Evolutionary conservation across 139 green algal genomes (phyloP).

Genomic region (Chlamydomonas incerta): DNA sequence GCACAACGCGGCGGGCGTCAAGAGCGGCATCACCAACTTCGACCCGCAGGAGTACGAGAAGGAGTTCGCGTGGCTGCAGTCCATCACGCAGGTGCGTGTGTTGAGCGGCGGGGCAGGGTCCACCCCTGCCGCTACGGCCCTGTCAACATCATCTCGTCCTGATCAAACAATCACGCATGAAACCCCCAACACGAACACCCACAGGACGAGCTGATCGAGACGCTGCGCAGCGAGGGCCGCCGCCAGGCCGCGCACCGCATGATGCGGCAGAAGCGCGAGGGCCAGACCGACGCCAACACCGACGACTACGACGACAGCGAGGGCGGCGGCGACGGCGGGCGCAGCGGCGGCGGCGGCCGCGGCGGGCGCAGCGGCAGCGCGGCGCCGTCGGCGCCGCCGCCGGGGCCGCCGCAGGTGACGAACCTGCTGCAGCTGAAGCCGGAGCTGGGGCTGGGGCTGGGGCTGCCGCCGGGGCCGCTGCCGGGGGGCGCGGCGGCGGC

Average conservation of each 20-base stretch:
- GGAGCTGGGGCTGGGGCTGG: neutral
- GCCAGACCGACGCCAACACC: neutral
- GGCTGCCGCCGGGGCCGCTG: too few relatives aligned
- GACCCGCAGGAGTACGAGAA: slow-evolving; percentile 83
- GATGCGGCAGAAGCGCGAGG: slow-evolving; percentile 68
- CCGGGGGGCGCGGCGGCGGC: too few relatives aligned
- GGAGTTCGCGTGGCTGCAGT: slow-evolving; percentile 79
- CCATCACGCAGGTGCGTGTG: slow-evolving; percentile 68
- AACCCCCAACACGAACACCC: neutral
- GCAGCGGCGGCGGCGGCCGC: too few relatives aligned
- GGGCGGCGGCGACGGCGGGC: too few relatives aligned
- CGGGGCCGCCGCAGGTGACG: too few relatives aligned
- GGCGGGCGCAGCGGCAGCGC: too few relatives aligned
- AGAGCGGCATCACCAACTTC: slow-evolving; percentile 93
- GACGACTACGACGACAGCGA: slow-evolving; percentile 22
- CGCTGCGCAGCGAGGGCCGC: slow-evolving; percentile 80
- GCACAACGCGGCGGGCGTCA: slow-evolving; percentile 76
- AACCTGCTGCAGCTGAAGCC: too few relatives aligned
- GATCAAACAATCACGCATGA: too few relatives aligned
- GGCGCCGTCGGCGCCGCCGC: too few relatives aligned
- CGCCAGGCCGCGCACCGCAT: slow-evolving; percentile 78
- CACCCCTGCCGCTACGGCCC: too few relatives aligned
- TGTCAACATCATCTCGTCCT: too few relatives aligned
- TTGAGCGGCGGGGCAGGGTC: too few relatives aligned
- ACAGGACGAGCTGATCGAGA: slow-evolving; percentile 88